A percentile compares a stretch with the other conserved stretches of the same genome.
phyloP scores from a whole-genome alignment of 192 early-diverging fungal species.

The Chytriomyces confervae region DNA sequence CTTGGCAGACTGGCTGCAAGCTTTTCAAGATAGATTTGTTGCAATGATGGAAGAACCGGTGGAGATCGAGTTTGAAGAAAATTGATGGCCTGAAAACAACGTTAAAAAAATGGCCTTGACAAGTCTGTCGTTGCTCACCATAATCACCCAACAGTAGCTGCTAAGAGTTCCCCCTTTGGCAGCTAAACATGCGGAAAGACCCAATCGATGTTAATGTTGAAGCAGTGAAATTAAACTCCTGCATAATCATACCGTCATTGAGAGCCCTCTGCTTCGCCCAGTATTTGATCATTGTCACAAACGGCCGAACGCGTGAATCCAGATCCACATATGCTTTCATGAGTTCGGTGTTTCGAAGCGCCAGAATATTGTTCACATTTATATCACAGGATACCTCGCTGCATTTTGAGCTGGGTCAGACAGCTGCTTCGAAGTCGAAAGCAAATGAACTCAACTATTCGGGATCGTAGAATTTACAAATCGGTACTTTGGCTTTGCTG shows the following conservation, averaged over 20 bases:
- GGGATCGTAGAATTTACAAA: constrained; percentile 90
- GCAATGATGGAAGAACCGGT: constrained; percentile 87
- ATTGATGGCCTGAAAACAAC: constrained; percentile 64
- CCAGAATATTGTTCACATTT: constrained; percentile 92
- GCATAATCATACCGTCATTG: constrained; percentile 76
- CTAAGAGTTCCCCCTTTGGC: constrained; percentile 93
- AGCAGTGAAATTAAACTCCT: constrained; percentile 11
- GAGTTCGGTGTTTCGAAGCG: constrained; percentile 87
- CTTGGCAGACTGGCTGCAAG: neutral
- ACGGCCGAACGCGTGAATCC: constrained; percentile 85
- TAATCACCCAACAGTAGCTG: constrained; percentile 94
- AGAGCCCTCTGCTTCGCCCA: constrained; percentile 86
- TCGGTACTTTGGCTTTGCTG: constrained; percentile 87
- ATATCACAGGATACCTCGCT: constrained; percentile 85
- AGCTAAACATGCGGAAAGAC: constrained; percentile 36
- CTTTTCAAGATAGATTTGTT: constrained; percentile 58
- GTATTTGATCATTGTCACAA: constrained; percentile 92
- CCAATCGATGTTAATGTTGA: neutral
- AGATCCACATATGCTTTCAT: constrained; percentile 88
- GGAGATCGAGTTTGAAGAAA: constrained; percentile 90
- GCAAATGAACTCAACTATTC: constrained; percentile 56
- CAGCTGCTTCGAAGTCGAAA: neutral
- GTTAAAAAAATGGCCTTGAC: neutral
- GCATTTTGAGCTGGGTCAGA: constrained; percentile 2
- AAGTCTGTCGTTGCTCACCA: constrained; percentile 47